Evolutionary conservation across 495 filamentous ascomycete species (phyloP).

Genomic region (Talaromyces liani): DNA sequence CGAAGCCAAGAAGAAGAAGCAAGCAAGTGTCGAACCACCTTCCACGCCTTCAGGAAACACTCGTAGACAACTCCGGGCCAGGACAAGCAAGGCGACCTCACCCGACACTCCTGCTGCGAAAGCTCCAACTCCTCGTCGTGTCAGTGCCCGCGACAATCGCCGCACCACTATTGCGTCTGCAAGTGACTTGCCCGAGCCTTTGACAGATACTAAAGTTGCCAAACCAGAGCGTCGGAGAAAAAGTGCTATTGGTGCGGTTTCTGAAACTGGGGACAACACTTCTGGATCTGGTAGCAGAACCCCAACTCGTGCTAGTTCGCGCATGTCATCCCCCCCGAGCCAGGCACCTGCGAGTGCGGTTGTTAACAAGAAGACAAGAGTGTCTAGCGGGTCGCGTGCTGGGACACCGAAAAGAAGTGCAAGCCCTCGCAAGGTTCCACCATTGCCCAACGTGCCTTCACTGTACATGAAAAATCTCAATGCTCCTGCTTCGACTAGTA

Average conservation of each 20-base stretch:
- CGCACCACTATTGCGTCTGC: slow-evolving; percentile 59
- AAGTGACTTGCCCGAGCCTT: slow-evolving; percentile 30
- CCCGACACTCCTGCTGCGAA: slow-evolving; percentile 31
- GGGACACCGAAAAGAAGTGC: slow-evolving; percentile 39
- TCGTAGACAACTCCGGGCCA: slow-evolving; percentile 65
- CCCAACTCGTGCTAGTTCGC: slow-evolving; percentile 13
- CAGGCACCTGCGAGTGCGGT: slow-evolving; percentile 9
- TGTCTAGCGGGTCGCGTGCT: slow-evolving; percentile 29
- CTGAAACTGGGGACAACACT: slow-evolving; percentile 8
- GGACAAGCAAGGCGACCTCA: slow-evolving; percentile 51
- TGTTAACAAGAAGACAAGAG: slow-evolving; percentile 39
- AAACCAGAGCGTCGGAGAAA: slow-evolving; percentile 29
- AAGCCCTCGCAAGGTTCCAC: slow-evolving; percentile 35
- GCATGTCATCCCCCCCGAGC: slow-evolving; percentile 19
- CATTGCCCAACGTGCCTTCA: slow-evolving; percentile 38
- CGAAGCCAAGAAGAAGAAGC: slow-evolving; percentile 53
- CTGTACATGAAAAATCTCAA: slow-evolving; percentile 1
- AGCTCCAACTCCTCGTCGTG: slow-evolving; percentile 42
- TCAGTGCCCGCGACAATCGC: slow-evolving; percentile 42
- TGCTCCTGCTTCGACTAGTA: background rate
- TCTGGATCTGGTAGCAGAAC: slow-evolving; percentile 14
- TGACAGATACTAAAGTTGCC: slow-evolving; percentile 20
- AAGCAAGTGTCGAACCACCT: slow-evolving; percentile 32
- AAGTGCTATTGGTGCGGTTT: slow-evolving; percentile 20
- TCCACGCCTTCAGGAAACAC: slow-evolving; percentile 30